These are phyloP conservation scores for Colletotrichum paranaense DNA, from an alignment of 2,329 filamentous ascomycete genomes.

Conservation along the genomic window DNA sequence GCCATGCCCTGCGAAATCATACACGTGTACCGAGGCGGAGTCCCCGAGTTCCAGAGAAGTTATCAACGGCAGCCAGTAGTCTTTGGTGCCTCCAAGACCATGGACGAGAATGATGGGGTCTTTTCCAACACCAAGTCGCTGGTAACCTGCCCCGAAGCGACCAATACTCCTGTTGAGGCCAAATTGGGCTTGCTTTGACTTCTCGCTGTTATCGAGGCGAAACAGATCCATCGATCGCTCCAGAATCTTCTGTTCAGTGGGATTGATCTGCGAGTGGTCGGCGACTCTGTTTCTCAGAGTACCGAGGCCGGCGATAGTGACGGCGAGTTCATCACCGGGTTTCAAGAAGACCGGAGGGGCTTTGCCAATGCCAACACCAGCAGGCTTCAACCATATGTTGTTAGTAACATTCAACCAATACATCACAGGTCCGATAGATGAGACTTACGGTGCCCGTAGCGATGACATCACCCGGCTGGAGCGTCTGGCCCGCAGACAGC, in stretches of 20 bases:
- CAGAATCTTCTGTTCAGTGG: conserved; percentile 37
- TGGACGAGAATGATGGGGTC: conserved; percentile 63
- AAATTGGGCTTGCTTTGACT: conserved; percentile 31
- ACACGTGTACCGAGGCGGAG: conserved; percentile 52
- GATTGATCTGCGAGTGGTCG: conserved; percentile 38
- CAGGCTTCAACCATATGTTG: conserved; percentile 38
- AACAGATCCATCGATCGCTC: neutral
- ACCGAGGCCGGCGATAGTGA: conserved; percentile 55
- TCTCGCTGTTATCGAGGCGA: conserved; percentile 33
- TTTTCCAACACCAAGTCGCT: conserved; percentile 41
- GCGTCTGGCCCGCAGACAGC: conserved; percentile 53
- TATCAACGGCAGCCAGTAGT: conserved; percentile 59
- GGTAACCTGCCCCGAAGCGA: conserved; percentile 52
- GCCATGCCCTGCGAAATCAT: conserved; percentile 68
- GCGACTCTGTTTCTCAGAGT: conserved; percentile 52
- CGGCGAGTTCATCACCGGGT: conserved; percentile 52
- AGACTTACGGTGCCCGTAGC: conserved; percentile 52
- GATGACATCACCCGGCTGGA: conserved; percentile 58
- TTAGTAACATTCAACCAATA: neutral
- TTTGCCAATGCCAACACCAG: conserved; percentile 60
- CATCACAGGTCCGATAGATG: neutral
- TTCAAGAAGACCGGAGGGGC: conserved; percentile 54
- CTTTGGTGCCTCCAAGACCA: conserved; percentile 60
- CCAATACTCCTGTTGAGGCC: conserved; percentile 48
- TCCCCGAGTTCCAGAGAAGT: conserved; percentile 43